Conservation (phyloP, 2,329 filamentous ascomycete genomes). For the Capronia epimyces region DNA sequence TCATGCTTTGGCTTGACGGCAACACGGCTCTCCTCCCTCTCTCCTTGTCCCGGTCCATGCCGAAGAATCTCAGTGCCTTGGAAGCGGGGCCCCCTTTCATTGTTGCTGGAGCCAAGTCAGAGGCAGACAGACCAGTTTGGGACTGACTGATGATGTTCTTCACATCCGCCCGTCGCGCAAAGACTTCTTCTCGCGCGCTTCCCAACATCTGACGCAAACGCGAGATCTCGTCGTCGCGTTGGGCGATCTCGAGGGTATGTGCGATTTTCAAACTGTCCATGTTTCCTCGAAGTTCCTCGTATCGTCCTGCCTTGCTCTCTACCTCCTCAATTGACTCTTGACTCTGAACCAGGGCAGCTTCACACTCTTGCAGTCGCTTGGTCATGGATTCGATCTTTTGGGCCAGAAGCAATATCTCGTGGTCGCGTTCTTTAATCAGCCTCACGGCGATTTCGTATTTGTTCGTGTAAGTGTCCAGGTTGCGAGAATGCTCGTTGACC, state of each 20-base stretch:
- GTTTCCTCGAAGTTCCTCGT: conserved; percentile 18
- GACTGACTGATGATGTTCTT: conserved; percentile 20
- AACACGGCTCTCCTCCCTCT: conserved; percentile 8
- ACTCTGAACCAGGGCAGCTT: conserved; percentile 4
- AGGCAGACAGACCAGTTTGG: conserved; percentile 5
- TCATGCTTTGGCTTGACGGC: conserved; percentile 17
- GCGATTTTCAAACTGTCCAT: conserved; percentile 18
- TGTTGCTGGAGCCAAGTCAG: not conserved
- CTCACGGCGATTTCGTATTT: conserved; percentile 12
- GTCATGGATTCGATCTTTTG: conserved; percentile 14
- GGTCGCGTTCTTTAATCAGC: conserved; percentile 17
- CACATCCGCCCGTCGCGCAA: conserved; percentile 20
- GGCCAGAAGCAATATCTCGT: conserved; percentile 18
- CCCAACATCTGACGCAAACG: conserved; percentile 21
- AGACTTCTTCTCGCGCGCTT: conserved; percentile 22
- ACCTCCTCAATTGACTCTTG: conserved; percentile 2
- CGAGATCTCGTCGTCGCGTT: conserved; percentile 18
- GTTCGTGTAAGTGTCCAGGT: conserved; percentile 8
- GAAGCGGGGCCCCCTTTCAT: conserved; percentile 14
- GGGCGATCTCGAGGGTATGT: conserved; percentile 19
- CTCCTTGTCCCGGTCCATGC: conserved; percentile 21
- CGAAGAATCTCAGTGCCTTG: conserved; percentile 21
- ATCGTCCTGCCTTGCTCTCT: conserved; percentile 8
- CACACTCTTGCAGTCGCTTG: conserved; percentile 10
- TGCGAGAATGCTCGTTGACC: conserved; percentile 18